Evolutionary conservation across 768 basidiomycete species (phyloP).

Genomic region (Leucocoprinus leucothites): DNA sequence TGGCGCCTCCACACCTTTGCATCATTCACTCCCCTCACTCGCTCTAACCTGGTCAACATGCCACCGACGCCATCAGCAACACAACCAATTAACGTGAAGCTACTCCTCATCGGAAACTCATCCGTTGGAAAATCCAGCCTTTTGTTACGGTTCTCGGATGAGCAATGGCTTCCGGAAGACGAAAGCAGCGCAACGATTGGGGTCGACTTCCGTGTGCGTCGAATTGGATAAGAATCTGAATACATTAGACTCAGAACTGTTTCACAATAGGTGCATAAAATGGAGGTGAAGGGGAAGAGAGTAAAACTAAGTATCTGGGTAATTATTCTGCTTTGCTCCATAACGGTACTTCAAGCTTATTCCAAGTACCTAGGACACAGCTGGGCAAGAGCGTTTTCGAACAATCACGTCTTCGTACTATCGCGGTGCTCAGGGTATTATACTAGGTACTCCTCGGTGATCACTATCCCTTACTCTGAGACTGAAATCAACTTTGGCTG

Average conservation of each 20-base stretch:
- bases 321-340: slow-evolving; percentile 20
- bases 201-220: slow-evolving; percentile 78
- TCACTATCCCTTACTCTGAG: neutral
- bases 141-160: slow-evolving; percentile 92
- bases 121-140: slow-evolving; percentile 93
- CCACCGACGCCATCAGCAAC: slow-evolving; percentile 27
- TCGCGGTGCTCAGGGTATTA: slow-evolving; percentile 81
- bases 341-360: neutral
- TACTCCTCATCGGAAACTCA: slow-evolving; percentile 82
- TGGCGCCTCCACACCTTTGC: neutral
- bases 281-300: slow-evolving; percentile 78
- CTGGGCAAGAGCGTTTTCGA: slow-evolving; percentile 95
- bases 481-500: neutral
- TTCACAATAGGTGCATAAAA: slow-evolving; percentile 75
- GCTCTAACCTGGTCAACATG: slow-evolving; percentile 20
- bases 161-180: slow-evolving; percentile 91
- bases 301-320: slow-evolving; percentile 98
- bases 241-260: neutral
- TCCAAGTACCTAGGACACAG: slow-evolving; percentile 67
- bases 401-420: slow-evolving; percentile 97
- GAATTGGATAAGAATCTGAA: neutral
- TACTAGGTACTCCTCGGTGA: slow-evolving; percentile 52
- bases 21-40: neutral
- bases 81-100: slow-evolving; percentile 69
- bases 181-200: slow-evolving; percentile 85